Evolutionary conservation across 2,329 filamentous ascomycete genomes (phyloP), one percentile per base, ranked within the genome.

Genomic region (Microsporum canis): DNA sequence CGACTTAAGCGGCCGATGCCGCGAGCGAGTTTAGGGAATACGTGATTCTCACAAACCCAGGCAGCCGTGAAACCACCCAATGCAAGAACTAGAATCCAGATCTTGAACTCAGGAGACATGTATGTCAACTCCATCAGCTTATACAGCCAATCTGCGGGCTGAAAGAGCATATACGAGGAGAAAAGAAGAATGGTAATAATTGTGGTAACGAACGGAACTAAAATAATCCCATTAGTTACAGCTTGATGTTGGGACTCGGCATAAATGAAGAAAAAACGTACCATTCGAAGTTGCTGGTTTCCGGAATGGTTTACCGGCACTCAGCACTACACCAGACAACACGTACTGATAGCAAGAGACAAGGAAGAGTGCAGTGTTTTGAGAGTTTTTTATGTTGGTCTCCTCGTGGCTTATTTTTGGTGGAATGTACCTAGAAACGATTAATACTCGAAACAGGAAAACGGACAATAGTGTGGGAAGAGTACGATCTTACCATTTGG

Each of bases 331-430:
- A 3, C 89, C 94, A 0, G 90, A 88, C 27, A 96, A 80, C 41
- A 95, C 95, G 73, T 99, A 99, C 72, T 97, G 91, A 69, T 91
- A 97, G 72, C 91, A 96, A 1, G 88, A 95, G 3, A 91, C 79
- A 34, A 97, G 76, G 77, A 99, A 99, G 1, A 99, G 78, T 0
- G 88, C 85, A 0, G 92, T 96, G 69, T 99, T 97, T 69, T 97
- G 88, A 7, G 90, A 96, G 73, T 97, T 97, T 68, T 87, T 82
- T 59, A 91, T 87, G 70, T 94, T 95, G 29, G 88, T 87, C 69
- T 94, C 87, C 34, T 95, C 82, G 31, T 82, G 83, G 69, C 91
- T 83, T 31, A 95, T 72, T 61, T 85, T 80, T 0, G 94, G 94
- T 14, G 91, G 89, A 59, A 87, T 84, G 71, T 89, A 96, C 83